Conservation (phyloP, 805 yeast genomes). For the Candida ulmi region DNA sequence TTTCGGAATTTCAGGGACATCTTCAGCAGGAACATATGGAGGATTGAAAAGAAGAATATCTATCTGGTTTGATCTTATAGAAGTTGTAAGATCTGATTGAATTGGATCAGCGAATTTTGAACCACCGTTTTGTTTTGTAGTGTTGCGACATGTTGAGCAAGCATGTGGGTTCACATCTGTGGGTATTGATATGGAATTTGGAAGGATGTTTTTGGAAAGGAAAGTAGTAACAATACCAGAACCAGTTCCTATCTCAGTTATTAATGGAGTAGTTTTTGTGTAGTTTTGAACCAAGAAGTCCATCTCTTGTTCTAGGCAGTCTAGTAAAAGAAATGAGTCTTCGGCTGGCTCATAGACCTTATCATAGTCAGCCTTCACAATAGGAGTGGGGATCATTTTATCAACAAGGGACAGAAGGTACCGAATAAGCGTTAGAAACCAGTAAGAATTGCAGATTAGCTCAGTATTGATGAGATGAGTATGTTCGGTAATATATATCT, state of each 20-base stretch:
- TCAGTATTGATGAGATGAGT: no score
- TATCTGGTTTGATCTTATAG: slow-evolving; percentile 39
- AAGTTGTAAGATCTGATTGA: slow-evolving; percentile 53
- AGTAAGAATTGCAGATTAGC: no score
- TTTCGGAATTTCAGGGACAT: slow-evolving; percentile 56
- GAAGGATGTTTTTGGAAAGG: slow-evolving; percentile 52
- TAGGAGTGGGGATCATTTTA: slow-evolving; percentile 78
- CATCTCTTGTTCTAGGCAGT: slow-evolving; percentile 63
- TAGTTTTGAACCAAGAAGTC: slow-evolving; percentile 29
- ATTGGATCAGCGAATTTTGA: slow-evolving; percentile 36
- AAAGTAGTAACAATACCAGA: slow-evolving; percentile 87
- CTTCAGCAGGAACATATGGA: slow-evolving; percentile 90
- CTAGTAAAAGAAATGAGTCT: slow-evolving; percentile 81
- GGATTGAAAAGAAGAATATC: slow-evolving; percentile 89
- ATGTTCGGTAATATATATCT: no score
- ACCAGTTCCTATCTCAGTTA: slow-evolving; percentile 87
- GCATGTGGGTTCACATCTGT: slow-evolving; percentile 83
- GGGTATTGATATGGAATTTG: slow-evolving; percentile 50
- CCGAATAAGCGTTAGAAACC: no score
- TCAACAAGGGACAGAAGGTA: no score
- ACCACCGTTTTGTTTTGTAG: slow-evolving; percentile 34
- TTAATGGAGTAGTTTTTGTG: slow-evolving; percentile 40
- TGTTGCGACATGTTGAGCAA: slow-evolving; percentile 44
- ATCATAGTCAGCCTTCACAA: slow-evolving; percentile 52
- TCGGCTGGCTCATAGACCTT: slow-evolving; percentile 93